Conservation (phyloP, 768 basidiomycete genomes). For the Boletus sp. region DNA sequence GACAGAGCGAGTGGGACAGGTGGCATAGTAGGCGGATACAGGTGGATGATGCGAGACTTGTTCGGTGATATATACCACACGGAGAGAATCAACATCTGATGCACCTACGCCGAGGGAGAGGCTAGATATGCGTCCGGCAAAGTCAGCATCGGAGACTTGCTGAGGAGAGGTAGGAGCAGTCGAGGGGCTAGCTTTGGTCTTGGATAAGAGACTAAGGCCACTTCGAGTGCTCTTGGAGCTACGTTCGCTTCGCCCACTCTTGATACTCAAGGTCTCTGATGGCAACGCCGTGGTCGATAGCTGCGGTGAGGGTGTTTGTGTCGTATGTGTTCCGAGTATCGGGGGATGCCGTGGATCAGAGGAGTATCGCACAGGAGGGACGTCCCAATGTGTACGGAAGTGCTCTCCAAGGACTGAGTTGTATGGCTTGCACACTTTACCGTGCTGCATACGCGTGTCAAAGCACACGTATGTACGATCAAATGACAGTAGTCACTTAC, state of each 20-base stretch:
- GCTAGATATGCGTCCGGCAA: conserved; percentile 57
- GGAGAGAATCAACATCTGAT: conserved; percentile 40
- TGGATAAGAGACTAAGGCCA: conserved; percentile 54
- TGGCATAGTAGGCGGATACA: conserved; percentile 79
- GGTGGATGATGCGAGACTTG: conserved; percentile 98
- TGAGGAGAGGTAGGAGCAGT: conserved; percentile 48
- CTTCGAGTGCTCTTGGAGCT: conserved; percentile 63
- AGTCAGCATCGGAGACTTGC: conserved; percentile 35
- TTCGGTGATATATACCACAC: conserved; percentile 84
- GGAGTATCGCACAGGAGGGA: conserved; percentile 58
- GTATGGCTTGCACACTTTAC: conserved; percentile 92
- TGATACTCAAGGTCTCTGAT: conserved; percentile 53
- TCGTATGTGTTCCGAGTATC: conserved; percentile 42
- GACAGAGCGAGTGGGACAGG: conserved; percentile 70
- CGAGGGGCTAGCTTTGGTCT: conserved; percentile 37
- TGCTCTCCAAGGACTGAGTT: conserved; percentile 87
- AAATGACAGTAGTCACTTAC: conserved; percentile 42
- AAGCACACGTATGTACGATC: not conserved
- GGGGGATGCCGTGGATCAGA: conserved; percentile 47
- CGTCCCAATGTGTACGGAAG: conserved; percentile 86
- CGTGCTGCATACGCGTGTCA: conserved; percentile 51
- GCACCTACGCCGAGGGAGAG: conserved; percentile 49
- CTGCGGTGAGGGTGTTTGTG: conserved; percentile 26
- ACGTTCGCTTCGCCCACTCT: conserved; percentile 45
- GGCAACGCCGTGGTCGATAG: conserved; percentile 21